phyloP scores from a whole-genome alignment of 768 basidiomycete genomes.

The Glaciozyma antarctica region DNA sequence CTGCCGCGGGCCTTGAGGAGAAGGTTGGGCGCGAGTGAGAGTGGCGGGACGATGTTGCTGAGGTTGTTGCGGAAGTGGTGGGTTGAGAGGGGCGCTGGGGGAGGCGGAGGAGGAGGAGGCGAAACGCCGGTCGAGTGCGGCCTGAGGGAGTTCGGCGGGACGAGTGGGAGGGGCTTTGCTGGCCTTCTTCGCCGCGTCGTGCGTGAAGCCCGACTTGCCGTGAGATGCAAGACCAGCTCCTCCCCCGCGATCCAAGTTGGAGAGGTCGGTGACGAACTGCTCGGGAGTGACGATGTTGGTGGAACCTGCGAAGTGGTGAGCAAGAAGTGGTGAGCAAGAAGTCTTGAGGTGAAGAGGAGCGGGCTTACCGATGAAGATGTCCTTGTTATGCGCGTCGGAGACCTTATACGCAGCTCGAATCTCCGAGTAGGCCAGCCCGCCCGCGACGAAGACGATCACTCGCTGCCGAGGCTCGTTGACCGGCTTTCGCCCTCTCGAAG shows the following conservation, averaged over 20 bases:
- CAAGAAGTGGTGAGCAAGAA: background rate
- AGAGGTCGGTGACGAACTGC: constrained; percentile 74
- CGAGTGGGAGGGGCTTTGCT: too few species aligned
- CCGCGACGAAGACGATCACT: constrained; percentile 79
- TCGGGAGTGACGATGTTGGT: constrained; percentile 78
- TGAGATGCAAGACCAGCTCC: constrained; percentile 39
- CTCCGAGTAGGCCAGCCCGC: constrained; percentile 94
- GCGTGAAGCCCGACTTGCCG: constrained; percentile 32
- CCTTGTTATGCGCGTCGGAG: constrained; percentile 64
- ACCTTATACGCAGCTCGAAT: constrained; percentile 78
- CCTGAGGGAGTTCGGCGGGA: too few species aligned
- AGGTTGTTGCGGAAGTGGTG: too few species aligned
- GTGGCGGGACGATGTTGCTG: too few species aligned
- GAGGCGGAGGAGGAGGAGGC: too few species aligned
- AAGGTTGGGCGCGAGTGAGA: too few species aligned
- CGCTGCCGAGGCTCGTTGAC: constrained; percentile 54
- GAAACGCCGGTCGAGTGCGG: too few species aligned
- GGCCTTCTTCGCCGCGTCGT: background rate
- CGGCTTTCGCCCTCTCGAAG: constrained; percentile 36
- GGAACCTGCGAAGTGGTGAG: constrained; percentile 60
- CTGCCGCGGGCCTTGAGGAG: too few species aligned
- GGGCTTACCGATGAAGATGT: constrained; percentile 74
- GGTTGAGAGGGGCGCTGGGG: too few species aligned
- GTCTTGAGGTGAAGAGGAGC: background rate
- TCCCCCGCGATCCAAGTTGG: constrained; percentile 76